These are phyloP conservation scores for Gossypium raimondii DNA, from an alignment of 345 rosid genomes.

Conservation along the genomic window DNA sequence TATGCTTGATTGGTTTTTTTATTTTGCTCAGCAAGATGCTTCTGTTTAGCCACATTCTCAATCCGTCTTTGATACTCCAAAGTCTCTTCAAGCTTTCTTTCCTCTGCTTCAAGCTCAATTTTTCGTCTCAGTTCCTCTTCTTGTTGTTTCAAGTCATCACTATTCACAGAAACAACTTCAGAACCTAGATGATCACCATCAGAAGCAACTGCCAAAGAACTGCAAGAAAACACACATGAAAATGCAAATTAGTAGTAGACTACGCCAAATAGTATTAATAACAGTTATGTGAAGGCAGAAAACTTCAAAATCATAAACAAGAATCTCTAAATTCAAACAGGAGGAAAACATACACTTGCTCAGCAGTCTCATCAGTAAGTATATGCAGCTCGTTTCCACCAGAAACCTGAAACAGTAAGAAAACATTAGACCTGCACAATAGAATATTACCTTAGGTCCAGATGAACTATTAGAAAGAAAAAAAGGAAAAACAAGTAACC, in stretches of 20 bases:
- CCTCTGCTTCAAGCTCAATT: conserved; percentile 88
- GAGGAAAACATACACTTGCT: conserved; percentile 44
- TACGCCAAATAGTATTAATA: neutral
- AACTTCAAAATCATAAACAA: neutral
- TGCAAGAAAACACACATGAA: conserved; percentile 36
- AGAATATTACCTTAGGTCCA: conserved; percentile 6
- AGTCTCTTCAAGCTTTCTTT: conserved; percentile 78
- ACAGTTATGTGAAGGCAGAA: neutral
- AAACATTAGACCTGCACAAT: conserved; percentile 19
- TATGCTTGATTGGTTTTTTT: conserved; percentile 43
- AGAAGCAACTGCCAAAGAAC: conserved; percentile 53
- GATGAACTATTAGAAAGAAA: conserved; percentile 1
- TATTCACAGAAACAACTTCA: conserved; percentile 38
- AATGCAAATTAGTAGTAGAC: conserved; percentile 13
- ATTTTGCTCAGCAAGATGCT: conserved; percentile 78
- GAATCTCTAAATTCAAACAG: conserved; percentile 5
- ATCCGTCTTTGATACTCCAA: conserved; percentile 80
- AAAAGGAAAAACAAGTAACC: conserved; percentile 34
- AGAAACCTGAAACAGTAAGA: conserved; percentile 40
- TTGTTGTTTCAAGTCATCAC: conserved; percentile 48
- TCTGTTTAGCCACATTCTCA: conserved; percentile 87
- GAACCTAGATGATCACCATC: conserved; percentile 48
- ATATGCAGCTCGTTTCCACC: conserved; percentile 41
- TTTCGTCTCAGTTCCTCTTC: conserved; percentile 72
- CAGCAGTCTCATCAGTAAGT: conserved; percentile 41